phyloP scores from a whole-genome alignment of 2,329 filamentous ascomycete genomes.

The Claviceps sp. region DNA sequence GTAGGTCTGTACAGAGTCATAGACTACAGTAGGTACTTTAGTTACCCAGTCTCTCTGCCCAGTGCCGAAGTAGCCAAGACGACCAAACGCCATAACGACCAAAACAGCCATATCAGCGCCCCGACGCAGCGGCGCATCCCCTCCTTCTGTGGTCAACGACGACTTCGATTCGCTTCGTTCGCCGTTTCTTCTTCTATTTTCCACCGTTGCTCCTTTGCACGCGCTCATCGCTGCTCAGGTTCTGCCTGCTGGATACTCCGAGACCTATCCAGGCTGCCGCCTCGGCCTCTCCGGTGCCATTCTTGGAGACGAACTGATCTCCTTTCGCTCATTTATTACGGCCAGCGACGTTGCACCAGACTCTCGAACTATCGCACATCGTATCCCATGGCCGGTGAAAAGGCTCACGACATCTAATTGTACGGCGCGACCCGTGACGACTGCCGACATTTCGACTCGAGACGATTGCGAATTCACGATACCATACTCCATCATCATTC shows the following conservation, averaged over 20 bases:
- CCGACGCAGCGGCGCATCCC: background rate
- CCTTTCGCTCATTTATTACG: background rate
- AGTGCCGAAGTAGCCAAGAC: background rate
- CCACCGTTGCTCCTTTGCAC: background rate
- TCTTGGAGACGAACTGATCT: background rate
- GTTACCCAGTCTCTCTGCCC: background rate
- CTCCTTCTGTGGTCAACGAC: background rate
- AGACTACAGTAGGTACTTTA: too few species aligned
- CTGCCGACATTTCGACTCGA: background rate
- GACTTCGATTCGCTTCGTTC: background rate
- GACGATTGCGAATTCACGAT: background rate
- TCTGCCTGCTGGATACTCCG: too few species aligned
- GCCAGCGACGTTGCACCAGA: background rate
- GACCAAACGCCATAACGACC: too few species aligned
- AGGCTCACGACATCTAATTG: background rate
- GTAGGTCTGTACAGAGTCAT: too few species aligned
- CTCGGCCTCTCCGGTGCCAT: background rate
- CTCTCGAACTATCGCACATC: background rate
- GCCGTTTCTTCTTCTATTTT: background rate
- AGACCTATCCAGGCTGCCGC: background rate
- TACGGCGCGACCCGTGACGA: background rate
- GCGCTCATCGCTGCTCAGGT: background rate
- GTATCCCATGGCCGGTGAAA: slow-evolving; percentile 2
- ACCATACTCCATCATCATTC: background rate
- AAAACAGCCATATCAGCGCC: background rate